Conservation (phyloP, 2,329 filamentous ascomycete genomes). For the Diaporthe nobilis region DNA sequence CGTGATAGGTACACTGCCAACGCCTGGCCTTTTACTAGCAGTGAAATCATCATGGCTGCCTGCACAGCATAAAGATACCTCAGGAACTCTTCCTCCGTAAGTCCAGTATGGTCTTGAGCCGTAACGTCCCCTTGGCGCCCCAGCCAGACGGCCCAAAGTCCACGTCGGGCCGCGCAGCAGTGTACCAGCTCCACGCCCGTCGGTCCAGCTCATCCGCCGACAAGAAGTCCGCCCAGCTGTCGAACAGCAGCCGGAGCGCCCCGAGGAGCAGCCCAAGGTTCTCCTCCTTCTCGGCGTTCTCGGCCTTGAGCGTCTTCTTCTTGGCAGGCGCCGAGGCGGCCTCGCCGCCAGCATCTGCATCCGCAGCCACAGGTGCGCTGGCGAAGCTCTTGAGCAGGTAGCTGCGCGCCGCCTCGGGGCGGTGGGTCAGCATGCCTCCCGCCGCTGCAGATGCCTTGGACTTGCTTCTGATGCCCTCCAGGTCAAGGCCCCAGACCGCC, state of each 20-base stretch:
- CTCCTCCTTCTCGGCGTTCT: constrained; percentile 74
- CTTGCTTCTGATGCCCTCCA: constrained; percentile 63
- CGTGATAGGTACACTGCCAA: neutral
- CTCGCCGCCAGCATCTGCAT: constrained; percentile 38
- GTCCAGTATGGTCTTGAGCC: constrained; percentile 75
- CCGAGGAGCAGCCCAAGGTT: constrained; percentile 80
- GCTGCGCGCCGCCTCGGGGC: constrained; percentile 76
- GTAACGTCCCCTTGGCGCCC: constrained; percentile 84
- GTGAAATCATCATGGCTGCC: neutral
- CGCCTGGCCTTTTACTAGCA: neutral
- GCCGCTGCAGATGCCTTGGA: constrained; percentile 52
- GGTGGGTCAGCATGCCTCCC: constrained; percentile 78
- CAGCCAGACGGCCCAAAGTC: constrained; percentile 82
- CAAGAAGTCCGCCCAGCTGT: constrained; percentile 80
- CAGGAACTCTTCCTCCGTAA: constrained; percentile 59
- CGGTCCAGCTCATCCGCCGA: constrained; percentile 77
- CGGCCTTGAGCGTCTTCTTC: constrained; percentile 66
- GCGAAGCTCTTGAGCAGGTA: constrained; percentile 74
- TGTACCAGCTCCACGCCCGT: constrained; percentile 87
- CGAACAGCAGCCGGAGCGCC: constrained; percentile 78
- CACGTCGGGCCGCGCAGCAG: constrained; percentile 81
- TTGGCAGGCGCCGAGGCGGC: constrained; percentile 53
- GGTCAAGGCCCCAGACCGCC: constrained; percentile 73
- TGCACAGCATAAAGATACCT: neutral
- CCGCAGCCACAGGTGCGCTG: constrained; percentile 52